Percentiles rank a stretch among this genome's conserved stretches.
Conservation (phyloP, 2,329 filamentous ascomycete genomes). For the Thielaviopsis populi region DNA sequence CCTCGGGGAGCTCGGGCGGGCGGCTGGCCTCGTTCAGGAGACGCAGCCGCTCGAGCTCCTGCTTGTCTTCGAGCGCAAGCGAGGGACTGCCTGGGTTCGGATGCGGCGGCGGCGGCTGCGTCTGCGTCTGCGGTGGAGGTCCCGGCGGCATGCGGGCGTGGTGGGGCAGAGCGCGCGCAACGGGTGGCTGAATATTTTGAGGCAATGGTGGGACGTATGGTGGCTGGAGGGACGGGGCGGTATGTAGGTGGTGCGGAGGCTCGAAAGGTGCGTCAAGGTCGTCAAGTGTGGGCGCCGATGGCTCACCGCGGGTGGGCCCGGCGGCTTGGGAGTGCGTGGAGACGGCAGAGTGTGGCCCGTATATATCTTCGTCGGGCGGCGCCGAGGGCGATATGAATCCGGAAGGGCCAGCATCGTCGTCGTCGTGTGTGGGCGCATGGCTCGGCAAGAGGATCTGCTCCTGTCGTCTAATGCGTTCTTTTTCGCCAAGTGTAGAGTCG, state of each 20-base stretch:
- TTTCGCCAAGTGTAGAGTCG: conserved; percentile 58
- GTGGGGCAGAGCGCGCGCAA: not conserved
- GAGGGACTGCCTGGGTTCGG: not conserved
- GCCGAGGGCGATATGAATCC: conserved; percentile 20
- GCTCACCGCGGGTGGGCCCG: conserved; percentile 10
- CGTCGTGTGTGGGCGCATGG: conserved; percentile 35
- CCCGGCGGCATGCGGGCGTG: conserved; percentile 7
- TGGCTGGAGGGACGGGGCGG: not conserved
- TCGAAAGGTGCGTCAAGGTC: conserved; percentile 13
- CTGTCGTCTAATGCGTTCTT: conserved; percentile 61
- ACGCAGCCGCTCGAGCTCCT: conserved; percentile 54
- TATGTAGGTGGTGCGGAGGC: conserved; percentile 17
- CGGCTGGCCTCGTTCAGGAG: conserved; percentile 50
- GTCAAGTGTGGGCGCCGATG: conserved; percentile 9
- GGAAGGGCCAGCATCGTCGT: conserved; percentile 24
- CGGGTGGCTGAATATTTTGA: conserved; percentile 20
- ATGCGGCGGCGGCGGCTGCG: not conserved
- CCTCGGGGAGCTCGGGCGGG: conserved; percentile 42
- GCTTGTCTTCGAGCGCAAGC: conserved; percentile 51
- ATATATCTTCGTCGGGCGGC: conserved; percentile 23
- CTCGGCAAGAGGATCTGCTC: conserved; percentile 72
- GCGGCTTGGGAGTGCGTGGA: conserved; percentile 22
- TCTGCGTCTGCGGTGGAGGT: no score
- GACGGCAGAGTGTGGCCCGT: conserved; percentile 37
- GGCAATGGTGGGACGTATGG: conserved; percentile 18